These are phyloP conservation scores for Marvania coccoides DNA, from an alignment of 139 green algal species.

Conservation along the genomic window DNA sequence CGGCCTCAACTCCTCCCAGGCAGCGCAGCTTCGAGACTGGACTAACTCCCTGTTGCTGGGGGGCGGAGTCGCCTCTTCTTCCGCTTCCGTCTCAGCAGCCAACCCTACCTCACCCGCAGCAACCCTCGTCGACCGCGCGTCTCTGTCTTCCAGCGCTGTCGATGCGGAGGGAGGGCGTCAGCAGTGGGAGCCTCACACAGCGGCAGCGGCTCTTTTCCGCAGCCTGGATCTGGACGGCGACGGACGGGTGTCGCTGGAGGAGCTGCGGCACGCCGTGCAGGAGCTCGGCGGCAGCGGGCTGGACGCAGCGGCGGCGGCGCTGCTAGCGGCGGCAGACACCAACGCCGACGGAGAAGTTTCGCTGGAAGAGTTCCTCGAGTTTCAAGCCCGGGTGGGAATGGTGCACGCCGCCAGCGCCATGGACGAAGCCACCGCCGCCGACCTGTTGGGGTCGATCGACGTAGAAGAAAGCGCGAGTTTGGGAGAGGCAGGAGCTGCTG, in stretches of 20 bases:
- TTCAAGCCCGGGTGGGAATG: conserved; percentile 14
- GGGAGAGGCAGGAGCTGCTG: too few species aligned
- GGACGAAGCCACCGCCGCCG: neutral
- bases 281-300: conserved; percentile 28
- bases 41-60: too few species aligned
- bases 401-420: conserved; percentile 4
- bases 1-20: conserved; percentile 53
- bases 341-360: conserved; percentile 20
- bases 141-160: neutral
- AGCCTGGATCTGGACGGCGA: conserved; percentile 54
- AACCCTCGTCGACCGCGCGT: neutral
- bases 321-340: conserved; percentile 4
- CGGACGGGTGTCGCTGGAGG: conserved; percentile 33
- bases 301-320: neutral
- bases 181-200: too few species aligned
- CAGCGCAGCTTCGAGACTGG: conserved; percentile 38
- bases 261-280: conserved; percentile 31
- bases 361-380: conserved; percentile 32
- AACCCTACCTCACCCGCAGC: too few species aligned
- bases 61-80: too few species aligned
- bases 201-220: conserved; percentile 33
- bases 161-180: neutral
- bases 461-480: neutral
- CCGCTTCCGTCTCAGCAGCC: too few species aligned
- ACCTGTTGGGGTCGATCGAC: too few species aligned